A percentile compares a stretch with the other conserved stretches of the same genome.
Evolutionary conservation across 2,329 filamentous ascomycete species (phyloP).

Genomic region (Xylariaceae sp.): DNA sequence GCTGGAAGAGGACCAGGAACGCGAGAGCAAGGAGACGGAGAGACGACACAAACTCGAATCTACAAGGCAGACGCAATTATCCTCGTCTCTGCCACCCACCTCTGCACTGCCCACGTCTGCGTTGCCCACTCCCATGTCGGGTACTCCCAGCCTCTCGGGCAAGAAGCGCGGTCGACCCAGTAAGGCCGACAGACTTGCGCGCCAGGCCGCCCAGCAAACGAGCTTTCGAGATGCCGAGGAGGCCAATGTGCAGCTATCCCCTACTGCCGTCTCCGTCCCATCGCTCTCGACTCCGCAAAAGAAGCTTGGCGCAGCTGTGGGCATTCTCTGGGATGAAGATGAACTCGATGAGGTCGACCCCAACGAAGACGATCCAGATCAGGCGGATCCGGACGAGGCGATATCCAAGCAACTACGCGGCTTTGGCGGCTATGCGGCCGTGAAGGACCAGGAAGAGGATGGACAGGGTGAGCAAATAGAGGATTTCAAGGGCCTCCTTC

Average conservation of each 20-base stretch:
- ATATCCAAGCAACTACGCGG: conserved; percentile 22
- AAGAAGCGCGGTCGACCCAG: conserved; percentile 20
- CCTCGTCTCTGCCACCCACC: too few species aligned
- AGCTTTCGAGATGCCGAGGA: conserved; percentile 12
- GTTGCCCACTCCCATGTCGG: too few species aligned
- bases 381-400: conserved; percentile 12
- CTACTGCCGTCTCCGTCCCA: conserved; percentile 23
- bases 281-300: conserved; percentile 34
- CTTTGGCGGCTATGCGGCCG: conserved; percentile 4
- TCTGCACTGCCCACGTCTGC: too few species aligned
- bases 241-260: conserved; percentile 21
- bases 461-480: too few species aligned
- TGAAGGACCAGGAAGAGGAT: too few species aligned
- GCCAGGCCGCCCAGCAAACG: conserved; percentile 14
- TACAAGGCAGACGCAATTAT: too few species aligned
- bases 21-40: conserved; percentile 17
- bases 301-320: conserved; percentile 8
- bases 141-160: conserved; percentile 1
- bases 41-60: conserved; percentile 2
- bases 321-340: neutral
- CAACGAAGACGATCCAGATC: neutral
- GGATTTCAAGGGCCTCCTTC: too few species aligned
- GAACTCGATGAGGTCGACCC: conserved; percentile 3
- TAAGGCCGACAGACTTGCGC: conserved; percentile 20
- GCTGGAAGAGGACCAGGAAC: conserved; percentile 34